Conservation (phyloP, 2,329 filamentous ascomycete species). For the Teratosphaeria viscida region DNA sequence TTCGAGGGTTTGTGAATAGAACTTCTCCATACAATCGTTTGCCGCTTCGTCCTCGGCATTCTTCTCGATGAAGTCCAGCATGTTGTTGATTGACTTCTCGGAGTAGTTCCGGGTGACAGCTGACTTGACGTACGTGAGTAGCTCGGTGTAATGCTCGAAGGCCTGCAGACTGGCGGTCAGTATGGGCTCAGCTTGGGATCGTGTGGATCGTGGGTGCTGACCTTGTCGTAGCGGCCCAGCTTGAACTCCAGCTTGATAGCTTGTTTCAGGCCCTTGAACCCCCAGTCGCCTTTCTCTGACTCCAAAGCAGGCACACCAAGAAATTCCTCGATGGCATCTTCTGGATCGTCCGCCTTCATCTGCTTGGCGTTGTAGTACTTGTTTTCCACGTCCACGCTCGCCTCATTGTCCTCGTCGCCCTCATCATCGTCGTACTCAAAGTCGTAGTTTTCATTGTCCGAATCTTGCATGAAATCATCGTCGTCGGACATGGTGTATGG, state of each 20-base stretch:
- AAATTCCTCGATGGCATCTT: conserved; percentile 86
- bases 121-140: conserved; percentile 93
- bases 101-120: conserved; percentile 97
- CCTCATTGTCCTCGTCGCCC: conserved; percentile 77
- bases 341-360: conserved; percentile 75
- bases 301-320: conserved; percentile 77
- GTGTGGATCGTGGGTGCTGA: conserved; percentile 25
- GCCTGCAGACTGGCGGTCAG: conserved; percentile 45
- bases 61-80: conserved; percentile 96
- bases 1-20: conserved; percentile 85
- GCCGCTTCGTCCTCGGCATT: conserved; percentile 61
- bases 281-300: conserved; percentile 92
- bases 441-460: conserved; percentile 82
- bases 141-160: conserved; percentile 82
- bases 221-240: conserved; percentile 77
- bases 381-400: conserved; percentile 93
- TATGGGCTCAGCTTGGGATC: not conserved
- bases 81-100: conserved; percentile 98
- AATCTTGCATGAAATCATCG: conserved; percentile 91
- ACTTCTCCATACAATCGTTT: conserved; percentile 78
- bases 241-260: conserved; percentile 96
- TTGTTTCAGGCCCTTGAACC: conserved; percentile 96
- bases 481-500: conserved; percentile 60
- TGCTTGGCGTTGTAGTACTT: conserved; percentile 99
- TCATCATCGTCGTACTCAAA: conserved; percentile 97